Base-by-base conservation (phyloP, 225 moss, liverwort and hornwort genomes). In the Straminergon stramineum region DNA sequence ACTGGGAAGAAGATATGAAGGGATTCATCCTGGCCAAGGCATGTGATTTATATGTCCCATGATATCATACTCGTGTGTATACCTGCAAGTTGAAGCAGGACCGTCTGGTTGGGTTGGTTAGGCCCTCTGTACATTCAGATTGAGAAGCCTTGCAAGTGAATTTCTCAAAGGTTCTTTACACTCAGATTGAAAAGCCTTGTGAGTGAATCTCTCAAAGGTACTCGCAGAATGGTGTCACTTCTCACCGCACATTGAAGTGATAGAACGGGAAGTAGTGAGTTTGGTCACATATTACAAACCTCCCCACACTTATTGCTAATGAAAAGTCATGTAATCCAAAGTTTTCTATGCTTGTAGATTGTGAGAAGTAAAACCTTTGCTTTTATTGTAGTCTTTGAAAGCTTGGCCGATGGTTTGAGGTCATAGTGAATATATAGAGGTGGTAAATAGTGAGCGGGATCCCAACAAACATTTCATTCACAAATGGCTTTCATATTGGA, bases 301-400 rank as follows among this genome's bases (percentile, higher is more conserved):
- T 48, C 11, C 3, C 4, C 2, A 17, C 4, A 45, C 5, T 27
- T 0, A 0, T 0, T 43, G 6, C 0, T 28, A 4, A 28, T 28
- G 4, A 28, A 45, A 28, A 74, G 15, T 30, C 30, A 48, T 30
- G 28, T 45, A 17, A 74, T 74, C 74, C 7, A 74, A 28, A 45
- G 8, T 10, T 45, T 73, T 45, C 3, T 2, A 15, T 18, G 4
- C 11, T 31, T 48, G 31, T 11, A 48, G 19, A 48, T 18, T 75
- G 11, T 75, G 6, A 45, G 45, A 30, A 75, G 75, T 30, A 30
- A 11, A 1, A 30, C 3, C 11, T 75, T 30, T 30, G 11, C 0
- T 48, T 11, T 0, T 48, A 17, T 28, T 30, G 17, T 30, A 75
- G 30, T 48, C 2, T 48, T 17, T 30, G 18, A 75, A 74, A 75